phyloP scores from a whole-genome alignment of 768 basidiomycete species.

The Pluteus cervinus region DNA sequence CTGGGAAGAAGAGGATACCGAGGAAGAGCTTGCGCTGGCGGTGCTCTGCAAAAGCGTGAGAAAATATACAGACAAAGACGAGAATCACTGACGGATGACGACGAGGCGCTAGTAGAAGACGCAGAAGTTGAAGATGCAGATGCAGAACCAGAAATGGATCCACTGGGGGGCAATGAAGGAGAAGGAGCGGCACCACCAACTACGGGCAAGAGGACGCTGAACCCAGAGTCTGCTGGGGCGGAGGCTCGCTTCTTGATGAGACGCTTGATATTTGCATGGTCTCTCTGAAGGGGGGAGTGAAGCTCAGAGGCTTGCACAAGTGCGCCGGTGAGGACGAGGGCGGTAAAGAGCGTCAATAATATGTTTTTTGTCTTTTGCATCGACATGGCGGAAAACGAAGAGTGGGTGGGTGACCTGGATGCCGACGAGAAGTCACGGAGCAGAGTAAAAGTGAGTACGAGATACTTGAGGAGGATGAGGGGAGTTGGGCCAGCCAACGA shows the following conservation, averaged over 20 bases:
- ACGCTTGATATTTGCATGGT: conserved; percentile 55
- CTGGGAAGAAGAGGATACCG: conserved; percentile 9
- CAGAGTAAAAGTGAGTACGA: too few relatives aligned
- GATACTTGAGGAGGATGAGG: too few relatives aligned
- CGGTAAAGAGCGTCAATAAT: conserved; percentile 60
- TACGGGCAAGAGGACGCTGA: conserved; percentile 15
- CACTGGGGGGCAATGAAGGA: conserved; percentile 8
- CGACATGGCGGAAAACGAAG: conserved; percentile 36
- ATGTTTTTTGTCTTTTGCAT: conserved; percentile 35
- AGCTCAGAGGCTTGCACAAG: conserved; percentile 41
- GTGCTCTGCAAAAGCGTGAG: conserved; percentile 9
- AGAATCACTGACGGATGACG: conserved; percentile 6
- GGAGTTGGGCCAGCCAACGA: too few relatives aligned
- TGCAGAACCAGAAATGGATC: conserved; percentile 7
- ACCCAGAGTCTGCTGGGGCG: conserved; percentile 14
- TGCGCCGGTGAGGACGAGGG: conserved; percentile 47
- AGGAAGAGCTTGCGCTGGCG: conserved; percentile 8
- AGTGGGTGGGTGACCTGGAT: neutral
- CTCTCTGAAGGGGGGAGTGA: conserved; percentile 39
- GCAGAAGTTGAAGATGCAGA: conserved; percentile 11
- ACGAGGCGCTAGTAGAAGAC: conserved; percentile 12
- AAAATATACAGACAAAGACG: conserved; percentile 7
- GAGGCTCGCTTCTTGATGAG: conserved; percentile 62
- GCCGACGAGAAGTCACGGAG: too few relatives aligned
- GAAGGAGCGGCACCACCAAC: conserved; percentile 28